phyloP scores from a whole-genome alignment of 2,329 filamentous ascomycete species.

The Pseudogymnoascus sp. region DNA sequence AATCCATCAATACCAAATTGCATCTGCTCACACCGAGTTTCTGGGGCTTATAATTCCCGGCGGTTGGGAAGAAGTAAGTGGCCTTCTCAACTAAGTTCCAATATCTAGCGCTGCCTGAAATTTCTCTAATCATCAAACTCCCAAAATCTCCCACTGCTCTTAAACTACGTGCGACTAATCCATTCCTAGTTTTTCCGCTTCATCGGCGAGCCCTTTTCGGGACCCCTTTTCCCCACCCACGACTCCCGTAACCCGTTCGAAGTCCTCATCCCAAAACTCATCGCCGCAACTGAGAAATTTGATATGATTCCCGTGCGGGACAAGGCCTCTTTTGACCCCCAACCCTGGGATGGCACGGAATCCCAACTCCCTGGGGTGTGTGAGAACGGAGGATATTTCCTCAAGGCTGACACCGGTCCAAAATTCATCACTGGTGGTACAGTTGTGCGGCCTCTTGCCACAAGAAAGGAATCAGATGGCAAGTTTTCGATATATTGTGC shows the following conservation, averaged over 20 bases:
- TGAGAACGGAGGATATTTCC: constrained; percentile 37
- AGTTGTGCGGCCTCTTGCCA: constrained; percentile 40
- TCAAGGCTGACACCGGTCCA: constrained; percentile 42
- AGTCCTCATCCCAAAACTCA: constrained; percentile 45
- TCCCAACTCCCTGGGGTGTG: constrained; percentile 31
- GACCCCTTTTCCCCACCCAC: constrained; percentile 40
- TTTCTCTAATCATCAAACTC: not conserved
- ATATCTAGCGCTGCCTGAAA: not conserved
- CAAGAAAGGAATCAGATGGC: constrained; percentile 37
- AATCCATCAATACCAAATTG: constrained; percentile 47
- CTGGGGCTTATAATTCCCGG: constrained; percentile 47
- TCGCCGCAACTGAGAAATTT: constrained; percentile 45
- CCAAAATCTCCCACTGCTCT: not conserved
- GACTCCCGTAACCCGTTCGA: constrained; percentile 44
- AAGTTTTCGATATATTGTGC: constrained; percentile 47
- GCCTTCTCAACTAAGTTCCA: not conserved
- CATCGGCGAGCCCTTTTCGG: constrained; percentile 43
- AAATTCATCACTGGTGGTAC: constrained; percentile 38
- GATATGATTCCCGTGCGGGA: constrained; percentile 46
- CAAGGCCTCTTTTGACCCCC: constrained; percentile 37
- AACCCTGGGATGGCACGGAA: constrained; percentile 35
- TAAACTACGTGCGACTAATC: not conserved
- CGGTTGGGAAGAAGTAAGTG: constrained; percentile 42
- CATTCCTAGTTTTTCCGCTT: constrained; percentile 44
- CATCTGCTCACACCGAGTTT: constrained; percentile 46